A percentile compares a stretch with the other conserved stretches of the same genome.
Evolutionary conservation across 495 filamentous ascomycete genomes (phyloP).

Genomic region (Chaetomium fimeti): DNA sequence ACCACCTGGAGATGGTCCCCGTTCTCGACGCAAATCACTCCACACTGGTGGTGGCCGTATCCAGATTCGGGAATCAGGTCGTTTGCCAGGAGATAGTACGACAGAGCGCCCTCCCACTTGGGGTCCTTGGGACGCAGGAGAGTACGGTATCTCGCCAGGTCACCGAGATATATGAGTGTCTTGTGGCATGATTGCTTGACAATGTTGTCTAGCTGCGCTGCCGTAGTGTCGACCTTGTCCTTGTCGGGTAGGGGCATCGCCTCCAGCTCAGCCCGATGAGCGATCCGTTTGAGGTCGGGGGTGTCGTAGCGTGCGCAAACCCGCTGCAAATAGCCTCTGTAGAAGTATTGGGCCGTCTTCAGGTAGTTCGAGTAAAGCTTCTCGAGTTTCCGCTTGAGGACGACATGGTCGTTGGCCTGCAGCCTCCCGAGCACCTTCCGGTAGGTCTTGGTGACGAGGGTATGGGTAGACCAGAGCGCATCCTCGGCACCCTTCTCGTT

Average conservation of each 20-base stretch:
- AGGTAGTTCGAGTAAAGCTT: constrained; percentile 80
- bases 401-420: constrained; percentile 55
- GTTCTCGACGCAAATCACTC: constrained; percentile 75
- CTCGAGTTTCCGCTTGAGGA: constrained; percentile 74
- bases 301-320: constrained; percentile 72
- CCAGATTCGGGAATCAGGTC: constrained; percentile 76
- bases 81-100: constrained; percentile 81
- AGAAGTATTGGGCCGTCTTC: constrained; percentile 82
- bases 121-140: constrained; percentile 55
- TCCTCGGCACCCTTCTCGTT: constrained; percentile 60
- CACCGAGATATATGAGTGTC: constrained; percentile 81
- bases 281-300: constrained; percentile 67
- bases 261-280: constrained; percentile 63
- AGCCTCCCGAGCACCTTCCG: constrained; percentile 57
- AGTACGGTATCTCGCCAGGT: constrained; percentile 82
- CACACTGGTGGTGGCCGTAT: constrained; percentile 81
- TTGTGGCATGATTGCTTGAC: constrained; percentile 76
- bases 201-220: constrained; percentile 51
- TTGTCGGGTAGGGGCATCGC: constrained; percentile 38
- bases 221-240: constrained; percentile 41
- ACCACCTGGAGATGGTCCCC: constrained; percentile 75
- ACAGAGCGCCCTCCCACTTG: constrained; percentile 76
- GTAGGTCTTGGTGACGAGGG: constrained; percentile 72
- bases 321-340: constrained; percentile 77
- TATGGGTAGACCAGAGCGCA: constrained; percentile 76